These are phyloP conservation scores for Yarrowia phangngaensis DNA, from an alignment of 805 yeast species.

Conservation along the genomic window DNA sequence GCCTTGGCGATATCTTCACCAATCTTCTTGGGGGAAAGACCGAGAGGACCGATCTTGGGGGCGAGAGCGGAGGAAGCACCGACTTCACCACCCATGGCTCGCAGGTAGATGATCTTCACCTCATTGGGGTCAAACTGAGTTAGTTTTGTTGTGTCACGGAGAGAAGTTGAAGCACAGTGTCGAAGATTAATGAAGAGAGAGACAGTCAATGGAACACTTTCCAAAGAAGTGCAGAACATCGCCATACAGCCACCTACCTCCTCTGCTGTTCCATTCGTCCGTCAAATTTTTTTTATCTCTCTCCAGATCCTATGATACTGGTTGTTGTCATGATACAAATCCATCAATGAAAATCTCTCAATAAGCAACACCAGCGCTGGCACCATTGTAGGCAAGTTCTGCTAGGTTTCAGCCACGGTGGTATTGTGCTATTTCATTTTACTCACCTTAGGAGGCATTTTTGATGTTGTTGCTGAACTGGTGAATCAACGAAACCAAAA, in stretches of 20 bases:
- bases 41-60: slow-evolving; percentile 99
- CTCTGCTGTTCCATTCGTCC: too few relatives aligned
- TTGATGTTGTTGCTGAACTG: slow-evolving; percentile 26
- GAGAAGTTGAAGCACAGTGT: too few relatives aligned
- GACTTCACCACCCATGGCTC: slow-evolving; percentile 99
- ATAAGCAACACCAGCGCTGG: neutral
- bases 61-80: slow-evolving; percentile 99
- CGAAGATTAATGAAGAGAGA: too few relatives aligned
- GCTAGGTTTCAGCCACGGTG: too few relatives aligned
- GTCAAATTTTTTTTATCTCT: too few relatives aligned
- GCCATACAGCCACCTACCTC: too few relatives aligned
- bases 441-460: slow-evolving; percentile 36
- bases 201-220: too few relatives aligned
- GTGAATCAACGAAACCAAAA: slow-evolving; percentile 21
- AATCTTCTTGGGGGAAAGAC: slow-evolving; percentile 99
- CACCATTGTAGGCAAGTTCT: neutral
- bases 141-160: too few relatives aligned
- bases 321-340: too few relatives aligned
- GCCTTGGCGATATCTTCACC: slow-evolving; percentile 99
- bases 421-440: neutral
- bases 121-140: slow-evolving; percentile 98
- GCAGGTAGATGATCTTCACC: slow-evolving; percentile 96
- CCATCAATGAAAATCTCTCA: too few relatives aligned
- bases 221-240: too few relatives aligned
- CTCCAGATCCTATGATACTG: too few relatives aligned